Evolutionary conservation across 1,284 basidiomycete species (phyloP), one percentile per base, ranked within the genome.

Genomic region (Trichosporon coremiiforme): DNA sequence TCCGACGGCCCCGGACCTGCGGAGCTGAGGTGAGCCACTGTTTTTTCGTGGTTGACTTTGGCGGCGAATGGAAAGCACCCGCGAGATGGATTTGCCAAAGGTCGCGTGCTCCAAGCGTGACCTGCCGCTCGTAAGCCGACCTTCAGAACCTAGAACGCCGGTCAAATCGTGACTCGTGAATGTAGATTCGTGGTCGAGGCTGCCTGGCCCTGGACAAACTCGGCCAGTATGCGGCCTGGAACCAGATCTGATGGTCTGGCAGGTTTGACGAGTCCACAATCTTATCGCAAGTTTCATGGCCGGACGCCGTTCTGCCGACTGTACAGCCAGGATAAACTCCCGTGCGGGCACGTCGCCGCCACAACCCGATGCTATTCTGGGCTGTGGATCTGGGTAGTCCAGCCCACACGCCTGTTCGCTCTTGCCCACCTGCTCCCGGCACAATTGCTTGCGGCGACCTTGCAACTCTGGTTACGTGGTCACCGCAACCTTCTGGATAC

Each of bases 231-330:
- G 12, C 12, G 13, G 36, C 36, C 35, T 36, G 38, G 38, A 9
- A 15, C 38, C 13, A 25, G 25, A 25, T 25, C 25, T 25, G 25
- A 25, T 25, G 25, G 25, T 25, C 25, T 25, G 25, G 25, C 25
- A 25, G 25, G 38, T 41, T 12, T 13, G 13, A 13, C 12, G 38
- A 41, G 38, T 9, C 12, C 50, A 53, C 50, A 53, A 53, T 53
- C 50, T 53, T 53, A 53, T 53, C 50, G 50, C 50, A 53, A 53
- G 50, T 53, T 53, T 53, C 22, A 53, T 53, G 50, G 50, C 50
- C 50, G 50, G 50, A 25, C 17, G 50, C 50, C 50, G 50, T 53
- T 53, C 50, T 53, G 50, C 50, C 50, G 50, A 53, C 50, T 25
- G 22, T 20, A 25, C 50, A 35, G 50, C n/a, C 50, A 4, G 20